Percentiles rank a stretch among this genome's conserved stretches.
Conservation (phyloP, 2,329 filamentous ascomycete genomes). For the Cladobotryum mycophilum region DNA sequence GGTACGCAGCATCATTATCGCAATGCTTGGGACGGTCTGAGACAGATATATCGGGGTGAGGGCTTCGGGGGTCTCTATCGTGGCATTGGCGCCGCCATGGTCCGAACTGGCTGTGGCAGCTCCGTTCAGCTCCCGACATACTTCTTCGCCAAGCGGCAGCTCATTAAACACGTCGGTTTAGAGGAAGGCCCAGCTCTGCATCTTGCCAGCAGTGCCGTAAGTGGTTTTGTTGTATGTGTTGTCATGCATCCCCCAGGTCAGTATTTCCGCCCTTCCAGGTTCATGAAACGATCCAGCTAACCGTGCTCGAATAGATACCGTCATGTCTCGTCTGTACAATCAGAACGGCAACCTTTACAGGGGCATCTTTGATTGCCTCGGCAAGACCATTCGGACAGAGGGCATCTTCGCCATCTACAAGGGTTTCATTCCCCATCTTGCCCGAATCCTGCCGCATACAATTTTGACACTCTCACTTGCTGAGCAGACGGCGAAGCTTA, state of each 20-base stretch:
- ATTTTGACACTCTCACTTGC: slow-evolving; percentile 88
- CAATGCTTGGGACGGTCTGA: slow-evolving; percentile 76
- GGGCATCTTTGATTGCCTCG: slow-evolving; percentile 85
- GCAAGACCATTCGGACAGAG: slow-evolving; percentile 86
- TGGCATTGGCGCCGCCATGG: slow-evolving; percentile 88
- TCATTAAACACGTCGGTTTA: slow-evolving; percentile 79
- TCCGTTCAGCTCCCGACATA: slow-evolving; percentile 96
- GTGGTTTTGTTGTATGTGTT: slow-evolving; percentile 93
- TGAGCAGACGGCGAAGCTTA: slow-evolving; percentile 93
- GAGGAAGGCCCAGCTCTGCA: slow-evolving; percentile 86
- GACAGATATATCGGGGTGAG: slow-evolving; percentile 70
- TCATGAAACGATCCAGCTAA: slow-evolving; percentile 8
- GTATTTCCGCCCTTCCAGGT: slow-evolving; percentile 19
- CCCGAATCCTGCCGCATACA: slow-evolving; percentile 90
- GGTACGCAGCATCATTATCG: slow-evolving; percentile 94
- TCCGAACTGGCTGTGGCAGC: slow-evolving; percentile 90
- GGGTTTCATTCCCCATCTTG: slow-evolving; percentile 90
- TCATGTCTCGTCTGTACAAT: slow-evolving; percentile 99
- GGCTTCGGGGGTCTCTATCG: slow-evolving; percentile 79
- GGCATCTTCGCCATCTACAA: slow-evolving; percentile 94
- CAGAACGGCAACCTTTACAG: slow-evolving; percentile 96
- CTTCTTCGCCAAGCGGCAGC: slow-evolving; percentile 87
- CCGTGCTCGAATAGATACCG: slow-evolving; percentile 58
- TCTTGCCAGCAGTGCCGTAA: slow-evolving; percentile 78
- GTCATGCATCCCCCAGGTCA: slow-evolving; percentile 94